Evolutionary conservation across 139 green algal genomes (phyloP).

Genomic region (Haematococcus sp.): DNA sequence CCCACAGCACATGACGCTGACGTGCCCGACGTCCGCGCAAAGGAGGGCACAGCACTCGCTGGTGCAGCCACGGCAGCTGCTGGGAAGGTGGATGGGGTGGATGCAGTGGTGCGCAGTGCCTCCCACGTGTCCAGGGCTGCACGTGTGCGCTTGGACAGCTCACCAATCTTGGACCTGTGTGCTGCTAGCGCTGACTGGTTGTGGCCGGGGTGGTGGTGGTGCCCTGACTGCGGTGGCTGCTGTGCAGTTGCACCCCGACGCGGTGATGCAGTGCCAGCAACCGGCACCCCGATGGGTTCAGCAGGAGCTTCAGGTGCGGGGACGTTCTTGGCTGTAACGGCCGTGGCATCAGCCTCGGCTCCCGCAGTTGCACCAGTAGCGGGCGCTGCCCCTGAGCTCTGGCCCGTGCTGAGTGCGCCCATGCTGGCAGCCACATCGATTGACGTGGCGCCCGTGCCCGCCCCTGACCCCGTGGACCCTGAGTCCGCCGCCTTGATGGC

Average conservation of each 20-base stretch:
- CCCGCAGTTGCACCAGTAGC: not conserved
- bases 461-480: not conserved
- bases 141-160: slow-evolving; percentile 21
- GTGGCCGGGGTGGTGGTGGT: not conserved
- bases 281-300: too few species aligned
- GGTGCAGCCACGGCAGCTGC: too few species aligned
- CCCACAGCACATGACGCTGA: too few species aligned
- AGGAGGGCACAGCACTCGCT: too few species aligned
- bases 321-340: too few species aligned
- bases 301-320: too few species aligned
- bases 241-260: not conserved
- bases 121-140: slow-evolving; percentile 50
- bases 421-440: not conserved
- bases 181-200: not conserved
- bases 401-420: not conserved
- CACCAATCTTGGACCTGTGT: not conserved
- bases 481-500: not conserved
- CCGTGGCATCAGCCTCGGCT: too few species aligned
- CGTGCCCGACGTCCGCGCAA: too few species aligned
- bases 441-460: too few species aligned
- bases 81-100: slow-evolving; percentile 40
- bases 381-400: not conserved
- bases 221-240: not conserved
- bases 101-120: slow-evolving; percentile 20
- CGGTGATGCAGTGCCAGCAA: not conserved